These are phyloP conservation scores for Fusarium sp. DNA, from an alignment of 2,329 filamentous ascomycete species.

Conservation along the genomic window DNA sequence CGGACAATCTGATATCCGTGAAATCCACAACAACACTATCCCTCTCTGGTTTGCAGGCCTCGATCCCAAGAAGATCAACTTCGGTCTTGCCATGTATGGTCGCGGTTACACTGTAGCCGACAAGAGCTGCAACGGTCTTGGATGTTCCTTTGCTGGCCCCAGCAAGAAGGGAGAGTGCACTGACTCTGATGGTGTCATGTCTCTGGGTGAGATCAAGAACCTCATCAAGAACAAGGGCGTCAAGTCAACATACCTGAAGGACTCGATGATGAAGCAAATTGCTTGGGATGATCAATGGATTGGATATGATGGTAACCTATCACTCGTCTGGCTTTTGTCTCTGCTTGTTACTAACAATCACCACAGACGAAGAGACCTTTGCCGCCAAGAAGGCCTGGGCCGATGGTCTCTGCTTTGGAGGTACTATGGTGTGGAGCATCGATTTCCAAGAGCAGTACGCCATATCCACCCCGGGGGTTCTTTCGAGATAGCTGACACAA, in stretches of 20 bases:
- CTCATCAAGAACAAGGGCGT: slow-evolving; percentile 36
- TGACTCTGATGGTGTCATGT: slow-evolving; percentile 44
- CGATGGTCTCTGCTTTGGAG: slow-evolving; percentile 23
- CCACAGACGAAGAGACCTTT: slow-evolving; percentile 38
- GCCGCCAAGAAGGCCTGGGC: slow-evolving; percentile 22
- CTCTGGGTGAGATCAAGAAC: slow-evolving; percentile 44
- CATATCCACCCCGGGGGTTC: neutral
- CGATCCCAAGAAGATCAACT: slow-evolving; percentile 53
- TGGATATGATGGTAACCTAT: slow-evolving; percentile 33
- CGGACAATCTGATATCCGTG: slow-evolving; percentile 54
- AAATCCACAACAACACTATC: slow-evolving; percentile 50
- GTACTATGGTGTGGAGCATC: slow-evolving; percentile 31
- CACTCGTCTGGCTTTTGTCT: fast-evolving
- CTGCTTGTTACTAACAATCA: neutral
- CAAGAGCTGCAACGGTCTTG: slow-evolving; percentile 38
- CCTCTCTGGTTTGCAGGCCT: slow-evolving; percentile 56
- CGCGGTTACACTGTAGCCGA: slow-evolving; percentile 52
- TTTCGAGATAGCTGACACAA: neutral
- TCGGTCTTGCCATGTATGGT: slow-evolving; percentile 60
- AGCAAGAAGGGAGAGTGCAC: slow-evolving; percentile 45
- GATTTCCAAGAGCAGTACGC: slow-evolving; percentile 14
- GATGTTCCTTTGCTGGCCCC: slow-evolving; percentile 40
- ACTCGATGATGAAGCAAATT: slow-evolving; percentile 23
- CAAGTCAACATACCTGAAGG: slow-evolving; percentile 23
- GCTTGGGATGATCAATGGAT: slow-evolving; percentile 41